A percentile compares a stretch with the other conserved stretches of the same genome.
Evolutionary conservation across 1,284 basidiomycete genomes (phyloP).

Genomic region (Meripilus lineatus): DNA sequence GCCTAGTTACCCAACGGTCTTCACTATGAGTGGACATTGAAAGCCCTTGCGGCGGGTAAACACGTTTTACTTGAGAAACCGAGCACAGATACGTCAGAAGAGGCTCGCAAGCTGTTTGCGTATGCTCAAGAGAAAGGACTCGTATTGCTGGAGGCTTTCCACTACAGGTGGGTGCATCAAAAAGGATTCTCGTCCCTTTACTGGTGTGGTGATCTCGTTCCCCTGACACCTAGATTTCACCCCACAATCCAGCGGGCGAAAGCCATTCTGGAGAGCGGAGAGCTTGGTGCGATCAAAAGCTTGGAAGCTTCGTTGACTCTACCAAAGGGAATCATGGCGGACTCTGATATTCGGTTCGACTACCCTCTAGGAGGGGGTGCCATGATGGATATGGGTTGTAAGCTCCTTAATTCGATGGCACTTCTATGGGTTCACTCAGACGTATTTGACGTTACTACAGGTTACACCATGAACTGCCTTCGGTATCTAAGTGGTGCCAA

Average conservation of each 20-base stretch:
- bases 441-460: no score
- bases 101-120: slow-evolving; percentile 39
- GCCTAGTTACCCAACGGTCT: slow-evolving; percentile 58
- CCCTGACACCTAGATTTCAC: slow-evolving; percentile 43
- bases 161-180: slow-evolving; percentile 23
- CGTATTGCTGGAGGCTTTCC: slow-evolving; percentile 34
- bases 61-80: slow-evolving; percentile 75
- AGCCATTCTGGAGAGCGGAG: slow-evolving; percentile 33
- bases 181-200: no score
- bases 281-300: slow-evolving; percentile 31
- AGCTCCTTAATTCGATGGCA: slow-evolving; percentile 18
- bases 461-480: slow-evolving; percentile 9
- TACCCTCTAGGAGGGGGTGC: slow-evolving; percentile 61
- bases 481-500: slow-evolving; percentile 8
- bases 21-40: slow-evolving; percentile 79
- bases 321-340: slow-evolving; percentile 29
- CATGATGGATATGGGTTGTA: slow-evolving; percentile 66
- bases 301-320: slow-evolving; percentile 23
- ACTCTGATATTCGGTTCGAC: slow-evolving; percentile 51
- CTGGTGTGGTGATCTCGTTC: no score
- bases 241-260: slow-evolving; percentile 35
- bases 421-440: no score
- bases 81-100: slow-evolving; percentile 51
- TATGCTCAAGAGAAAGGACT: slow-evolving; percentile 28
- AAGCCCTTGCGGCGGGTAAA: slow-evolving; percentile 63